These are phyloP conservation scores for Salix exigua DNA, from an alignment of 345 rosid genomes.

Conservation along the genomic window DNA sequence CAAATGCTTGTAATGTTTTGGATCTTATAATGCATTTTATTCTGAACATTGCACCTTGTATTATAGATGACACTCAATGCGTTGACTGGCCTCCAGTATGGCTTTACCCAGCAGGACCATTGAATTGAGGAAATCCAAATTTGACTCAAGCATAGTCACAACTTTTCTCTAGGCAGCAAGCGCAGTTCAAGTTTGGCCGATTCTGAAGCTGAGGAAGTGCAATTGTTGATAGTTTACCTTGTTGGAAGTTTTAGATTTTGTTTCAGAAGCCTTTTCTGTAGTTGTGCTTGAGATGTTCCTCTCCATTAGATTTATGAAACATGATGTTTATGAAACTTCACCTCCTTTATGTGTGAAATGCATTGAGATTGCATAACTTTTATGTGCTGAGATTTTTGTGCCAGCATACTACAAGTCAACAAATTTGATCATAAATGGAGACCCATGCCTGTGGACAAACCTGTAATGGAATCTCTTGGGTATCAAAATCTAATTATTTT, in stretches of 20 bases:
- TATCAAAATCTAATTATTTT: too few relatives aligned
- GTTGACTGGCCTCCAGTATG: not conserved
- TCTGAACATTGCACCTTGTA: too few relatives aligned
- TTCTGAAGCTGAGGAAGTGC: not conserved
- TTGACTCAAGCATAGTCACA: not conserved
- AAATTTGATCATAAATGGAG: too few relatives aligned
- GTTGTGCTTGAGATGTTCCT: not conserved
- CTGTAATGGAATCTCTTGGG: too few relatives aligned
- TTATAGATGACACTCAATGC: not conserved
- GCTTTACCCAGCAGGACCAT: not conserved
- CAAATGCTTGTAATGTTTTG: not conserved
- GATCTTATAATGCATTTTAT: too few relatives aligned
- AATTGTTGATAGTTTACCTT: not conserved
- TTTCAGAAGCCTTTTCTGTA: not conserved
- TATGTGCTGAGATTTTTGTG: not conserved
- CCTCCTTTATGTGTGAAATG: not conserved
- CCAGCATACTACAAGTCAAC: too few relatives aligned
- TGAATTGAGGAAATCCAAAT: not conserved
- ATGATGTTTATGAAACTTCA: not conserved
- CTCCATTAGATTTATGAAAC: not conserved
- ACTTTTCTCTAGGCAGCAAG: not conserved
- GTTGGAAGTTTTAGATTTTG: not conserved
- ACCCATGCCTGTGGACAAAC: too few relatives aligned
- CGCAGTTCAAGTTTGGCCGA: not conserved
- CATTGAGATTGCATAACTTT: not conserved